Evolutionary conservation across 2,329 filamentous ascomycete species (phyloP).

Genomic region (Botrytis sinoallii): DNA sequence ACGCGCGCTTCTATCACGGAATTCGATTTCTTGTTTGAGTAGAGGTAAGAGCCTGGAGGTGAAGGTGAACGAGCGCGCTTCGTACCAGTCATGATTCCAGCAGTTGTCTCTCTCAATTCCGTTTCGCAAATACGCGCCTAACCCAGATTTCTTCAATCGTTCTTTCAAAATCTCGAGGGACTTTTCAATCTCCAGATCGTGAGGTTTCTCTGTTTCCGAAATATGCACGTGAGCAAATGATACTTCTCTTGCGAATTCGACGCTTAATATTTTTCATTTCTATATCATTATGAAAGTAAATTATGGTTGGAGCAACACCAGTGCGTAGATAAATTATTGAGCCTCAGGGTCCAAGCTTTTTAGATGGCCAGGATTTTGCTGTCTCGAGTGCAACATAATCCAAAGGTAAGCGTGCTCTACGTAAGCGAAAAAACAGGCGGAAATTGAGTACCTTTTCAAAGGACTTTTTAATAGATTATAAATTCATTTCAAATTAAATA

Average conservation of each 20-base stretch:
- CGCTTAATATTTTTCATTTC: not conserved
- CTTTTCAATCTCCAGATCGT: not conserved
- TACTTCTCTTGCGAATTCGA: not conserved
- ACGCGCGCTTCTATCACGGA: conserved; percentile 40
- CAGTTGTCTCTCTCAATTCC: not conserved
- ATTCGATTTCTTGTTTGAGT: conserved; percentile 20
- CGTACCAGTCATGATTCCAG: conserved; percentile 4
- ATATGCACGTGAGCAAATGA: not conserved
- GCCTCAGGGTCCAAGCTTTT: not conserved
- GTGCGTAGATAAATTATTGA: not conserved
- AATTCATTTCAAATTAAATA: too few species aligned
- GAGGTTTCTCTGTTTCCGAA: not conserved
- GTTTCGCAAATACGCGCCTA: not conserved
- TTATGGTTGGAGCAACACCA: not conserved
- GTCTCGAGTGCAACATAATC: not conserved
- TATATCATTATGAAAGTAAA: not conserved
- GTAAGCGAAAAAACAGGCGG: too few species aligned
- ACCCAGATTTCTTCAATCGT: not conserved
- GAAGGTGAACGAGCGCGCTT: conserved; percentile 15
- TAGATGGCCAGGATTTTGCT: not conserved
- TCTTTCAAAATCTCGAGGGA: not conserved
- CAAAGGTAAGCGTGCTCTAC: too few species aligned
- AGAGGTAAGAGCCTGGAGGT: conserved; percentile 18
- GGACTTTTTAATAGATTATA: too few species aligned
- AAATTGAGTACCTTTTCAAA: too few species aligned